Percentiles rank a stretch among this genome's conserved stretches.
Evolutionary conservation across 352 stramenopile species (phyloP).

Genomic region (Phytophthora litchii): DNA sequence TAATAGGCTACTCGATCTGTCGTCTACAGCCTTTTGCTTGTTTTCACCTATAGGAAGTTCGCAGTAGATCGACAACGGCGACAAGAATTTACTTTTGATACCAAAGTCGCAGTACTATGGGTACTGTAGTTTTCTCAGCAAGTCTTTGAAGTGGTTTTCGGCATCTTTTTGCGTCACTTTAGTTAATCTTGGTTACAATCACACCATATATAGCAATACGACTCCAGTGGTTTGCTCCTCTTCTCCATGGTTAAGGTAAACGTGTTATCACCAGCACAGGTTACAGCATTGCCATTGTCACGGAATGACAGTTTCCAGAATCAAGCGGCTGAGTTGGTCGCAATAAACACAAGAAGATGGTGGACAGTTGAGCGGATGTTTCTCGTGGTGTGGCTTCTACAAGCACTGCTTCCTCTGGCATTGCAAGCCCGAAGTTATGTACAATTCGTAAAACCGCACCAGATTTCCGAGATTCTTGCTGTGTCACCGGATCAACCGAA

Average conservation of each 20-base stretch:
- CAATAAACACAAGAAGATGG: background rate
- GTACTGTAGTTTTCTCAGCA: no score
- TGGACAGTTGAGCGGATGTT: conserved; percentile 1
- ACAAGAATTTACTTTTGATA: no score
- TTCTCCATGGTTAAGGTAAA: conserved; percentile 3
- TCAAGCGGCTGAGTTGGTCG: background rate
- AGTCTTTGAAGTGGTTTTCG: no score
- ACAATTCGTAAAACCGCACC: conserved; percentile 21
- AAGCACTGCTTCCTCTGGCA: conserved; percentile 9
- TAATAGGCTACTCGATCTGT: no score
- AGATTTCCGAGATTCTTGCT: conserved; percentile 15
- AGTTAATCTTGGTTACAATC: no score
- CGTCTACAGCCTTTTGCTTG: no score
- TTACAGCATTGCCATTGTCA: background rate
- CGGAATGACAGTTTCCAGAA: background rate
- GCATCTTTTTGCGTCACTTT: no score
- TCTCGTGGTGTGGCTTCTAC: conserved; percentile 10
- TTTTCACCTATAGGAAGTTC: no score
- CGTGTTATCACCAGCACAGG: background rate
- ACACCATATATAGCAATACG: no score
- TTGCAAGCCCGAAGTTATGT: conserved; percentile 22
- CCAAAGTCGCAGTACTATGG: no score
- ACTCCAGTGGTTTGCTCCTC: no score
- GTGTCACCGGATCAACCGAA: background rate
- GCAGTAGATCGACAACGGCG: no score